Percentiles rank a stretch among this genome's conserved stretches.
These are phyloP conservation scores for Trichoderma hamatum DNA, from an alignment of 2,329 filamentous ascomycete genomes.

Conservation along the genomic window DNA sequence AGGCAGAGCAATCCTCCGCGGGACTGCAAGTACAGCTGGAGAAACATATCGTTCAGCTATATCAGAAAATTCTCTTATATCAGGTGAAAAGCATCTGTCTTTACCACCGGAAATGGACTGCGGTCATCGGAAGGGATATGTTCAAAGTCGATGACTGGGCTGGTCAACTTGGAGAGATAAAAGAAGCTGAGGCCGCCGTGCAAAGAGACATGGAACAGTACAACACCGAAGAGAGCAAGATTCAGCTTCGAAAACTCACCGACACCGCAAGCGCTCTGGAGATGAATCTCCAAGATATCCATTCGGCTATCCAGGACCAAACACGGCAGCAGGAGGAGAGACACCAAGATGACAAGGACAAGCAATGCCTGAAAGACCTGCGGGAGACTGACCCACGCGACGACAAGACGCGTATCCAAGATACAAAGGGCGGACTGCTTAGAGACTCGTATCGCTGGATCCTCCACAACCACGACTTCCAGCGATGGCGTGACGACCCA, in stretches of 20 bases:
- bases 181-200: slow-evolving; percentile 35
- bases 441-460: neutral
- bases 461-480: neutral
- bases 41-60: slow-evolving; percentile 40
- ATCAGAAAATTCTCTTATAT: slow-evolving; percentile 44
- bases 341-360: too few relatives aligned
- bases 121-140: slow-evolving; percentile 37
- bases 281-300: too few relatives aligned
- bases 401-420: neutral
- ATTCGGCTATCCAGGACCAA: too few relatives aligned
- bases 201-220: neutral
- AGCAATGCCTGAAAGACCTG: neutral
- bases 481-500: neutral
- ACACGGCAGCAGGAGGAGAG: too few relatives aligned
- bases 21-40: slow-evolving; percentile 35
- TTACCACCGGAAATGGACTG: slow-evolving; percentile 39
- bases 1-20: slow-evolving; percentile 14
- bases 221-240: too few relatives aligned
- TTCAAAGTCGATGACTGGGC: slow-evolving; percentile 43
- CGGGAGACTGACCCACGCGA: neutral
- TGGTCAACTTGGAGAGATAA: slow-evolving; percentile 15
- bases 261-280: too few relatives aligned
- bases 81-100: slow-evolving; percentile 46
- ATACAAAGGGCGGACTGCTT: neutral
- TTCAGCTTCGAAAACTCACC: too few relatives aligned